These are phyloP conservation scores for Anthoceros angustus DNA, from an alignment of 225 moss, liverwort and hornwort species.

Conservation along the genomic window DNA sequence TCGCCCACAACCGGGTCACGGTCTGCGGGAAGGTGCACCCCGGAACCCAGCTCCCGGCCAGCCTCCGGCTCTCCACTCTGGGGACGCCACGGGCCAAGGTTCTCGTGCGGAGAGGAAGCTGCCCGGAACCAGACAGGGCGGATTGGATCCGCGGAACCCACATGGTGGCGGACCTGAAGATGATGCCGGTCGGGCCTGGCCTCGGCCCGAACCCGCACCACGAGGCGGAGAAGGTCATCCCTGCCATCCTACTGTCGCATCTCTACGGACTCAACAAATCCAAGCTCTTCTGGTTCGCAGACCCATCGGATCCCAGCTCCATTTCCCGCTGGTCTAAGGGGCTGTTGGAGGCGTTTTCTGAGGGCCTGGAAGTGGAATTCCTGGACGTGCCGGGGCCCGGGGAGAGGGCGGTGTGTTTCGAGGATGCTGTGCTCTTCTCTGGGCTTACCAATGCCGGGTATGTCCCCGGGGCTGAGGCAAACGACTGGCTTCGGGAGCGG, in stretches of 20 bases:
- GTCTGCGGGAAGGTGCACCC: constrained; percentile 32
- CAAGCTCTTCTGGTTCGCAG: constrained; percentile 72
- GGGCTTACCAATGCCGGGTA: constrained; percentile 90
- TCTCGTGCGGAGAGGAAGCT: constrained; percentile 35
- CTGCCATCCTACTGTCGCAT: constrained; percentile 70
- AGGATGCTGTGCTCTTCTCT: constrained; percentile 77
- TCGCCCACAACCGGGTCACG: constrained; percentile 34
- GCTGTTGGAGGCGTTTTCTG: constrained; percentile 47
- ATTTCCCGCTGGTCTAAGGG: constrained; percentile 71
- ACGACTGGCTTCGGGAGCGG: constrained; percentile 61
- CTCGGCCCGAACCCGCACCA: constrained; percentile 91
- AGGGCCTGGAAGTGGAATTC: constrained; percentile 54
- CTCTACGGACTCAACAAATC: constrained; percentile 62
- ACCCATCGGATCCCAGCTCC: constrained; percentile 29
- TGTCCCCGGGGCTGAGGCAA: constrained; percentile 52
- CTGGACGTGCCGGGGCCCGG: constrained; percentile 38
- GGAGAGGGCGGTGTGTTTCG: constrained; percentile 62
- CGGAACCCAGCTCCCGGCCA: constrained; percentile 32
- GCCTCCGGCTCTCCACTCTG: constrained; percentile 29
- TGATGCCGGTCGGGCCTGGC: constrained; percentile 70
- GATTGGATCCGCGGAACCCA: constrained; percentile 66
- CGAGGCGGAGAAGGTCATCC: constrained; percentile 89
- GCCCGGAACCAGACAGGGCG: constrained; percentile 31
- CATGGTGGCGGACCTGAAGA: constrained; percentile 95
- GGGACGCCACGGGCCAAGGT: constrained; percentile 32